These are phyloP conservation scores for Epichloe brachyelytri DNA, from an alignment of 2,329 filamentous ascomycete species.

Conservation along the genomic window DNA sequence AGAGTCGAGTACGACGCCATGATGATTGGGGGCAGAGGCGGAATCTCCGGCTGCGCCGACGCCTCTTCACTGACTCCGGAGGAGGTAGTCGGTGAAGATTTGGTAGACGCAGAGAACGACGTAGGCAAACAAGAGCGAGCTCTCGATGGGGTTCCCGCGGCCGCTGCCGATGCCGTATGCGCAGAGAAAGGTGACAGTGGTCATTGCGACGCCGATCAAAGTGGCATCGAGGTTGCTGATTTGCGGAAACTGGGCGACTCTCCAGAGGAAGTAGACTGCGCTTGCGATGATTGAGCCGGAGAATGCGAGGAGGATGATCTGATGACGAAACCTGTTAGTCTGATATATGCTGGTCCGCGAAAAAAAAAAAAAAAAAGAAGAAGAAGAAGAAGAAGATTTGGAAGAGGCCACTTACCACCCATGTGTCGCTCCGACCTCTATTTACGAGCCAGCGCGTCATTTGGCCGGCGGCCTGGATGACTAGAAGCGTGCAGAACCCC, in stretches of 20 bases:
- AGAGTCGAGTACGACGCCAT: slow-evolving; percentile 97
- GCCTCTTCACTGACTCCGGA: slow-evolving; percentile 46
- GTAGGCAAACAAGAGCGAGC: slow-evolving; percentile 89
- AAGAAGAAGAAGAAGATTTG: neutral
- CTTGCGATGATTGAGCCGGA: slow-evolving; percentile 88
- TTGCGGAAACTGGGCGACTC: slow-evolving; percentile 84
- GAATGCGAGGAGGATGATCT: slow-evolving; percentile 79
- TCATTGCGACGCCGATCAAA: slow-evolving; percentile 84
- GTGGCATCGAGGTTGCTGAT: slow-evolving; percentile 87
- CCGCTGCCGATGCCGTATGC: slow-evolving; percentile 91
- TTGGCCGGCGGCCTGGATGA: slow-evolving; percentile 90
- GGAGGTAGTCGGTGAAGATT: slow-evolving; percentile 93
- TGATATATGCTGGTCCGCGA: slow-evolving; percentile 14
- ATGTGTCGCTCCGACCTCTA: slow-evolving; percentile 81
- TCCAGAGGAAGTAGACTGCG: slow-evolving; percentile 91
- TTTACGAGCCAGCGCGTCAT: slow-evolving; percentile 94
- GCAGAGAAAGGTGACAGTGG: slow-evolving; percentile 82
- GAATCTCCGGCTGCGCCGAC: slow-evolving; percentile 67
- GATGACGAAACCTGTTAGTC: slow-evolving; percentile 12
- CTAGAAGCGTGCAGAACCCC: slow-evolving; percentile 89
- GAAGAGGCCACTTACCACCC: slow-evolving; percentile 58
- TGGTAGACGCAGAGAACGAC: slow-evolving; percentile 98
- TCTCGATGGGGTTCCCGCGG: slow-evolving; percentile 88
- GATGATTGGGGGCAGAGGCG: slow-evolving; percentile 90
- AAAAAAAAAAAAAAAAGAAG: neutral